Percentiles rank a stretch among this genome's conserved stretches.
Conservation (phyloP, 2,329 filamentous ascomycete species). For the Leptosphaerulina australis region DNA sequence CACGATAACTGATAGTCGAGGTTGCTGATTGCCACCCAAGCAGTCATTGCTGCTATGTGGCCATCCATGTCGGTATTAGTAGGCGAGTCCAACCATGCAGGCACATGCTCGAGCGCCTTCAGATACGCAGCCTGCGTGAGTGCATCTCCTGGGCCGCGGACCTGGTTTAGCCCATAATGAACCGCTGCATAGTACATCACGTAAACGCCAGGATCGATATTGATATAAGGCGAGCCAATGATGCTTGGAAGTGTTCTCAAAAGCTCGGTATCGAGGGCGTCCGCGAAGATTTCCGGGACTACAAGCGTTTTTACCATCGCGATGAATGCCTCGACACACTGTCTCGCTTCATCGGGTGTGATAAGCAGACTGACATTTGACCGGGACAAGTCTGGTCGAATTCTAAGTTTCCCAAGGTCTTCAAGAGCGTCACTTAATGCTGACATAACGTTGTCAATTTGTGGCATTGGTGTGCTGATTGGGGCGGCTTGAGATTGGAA, state of each 20-base stretch:
- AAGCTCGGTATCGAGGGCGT: conserved; percentile 23
- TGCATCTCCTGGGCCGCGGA: conserved; percentile 22
- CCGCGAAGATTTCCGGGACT: conserved; percentile 26
- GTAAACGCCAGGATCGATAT: conserved; percentile 30
- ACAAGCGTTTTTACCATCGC: conserved; percentile 23
- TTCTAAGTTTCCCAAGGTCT: conserved; percentile 33
- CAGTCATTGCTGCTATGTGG: conserved; percentile 28
- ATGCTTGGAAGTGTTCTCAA: conserved; percentile 33
- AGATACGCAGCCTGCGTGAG: conserved; percentile 31
- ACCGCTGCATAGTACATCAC: conserved; percentile 39
- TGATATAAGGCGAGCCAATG: conserved; percentile 35
- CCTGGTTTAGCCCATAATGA: conserved; percentile 30
- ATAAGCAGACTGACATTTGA: conserved; percentile 22
- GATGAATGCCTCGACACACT: conserved; percentile 32
- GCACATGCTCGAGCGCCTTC: conserved; percentile 35
- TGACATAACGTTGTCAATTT: conserved; percentile 36
- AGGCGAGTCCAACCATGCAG: conserved; percentile 32
- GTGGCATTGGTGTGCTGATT: conserved; percentile 26
- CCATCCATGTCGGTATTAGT: conserved; percentile 28
- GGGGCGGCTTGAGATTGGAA: conserved; percentile 33
- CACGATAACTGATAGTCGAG: conserved; percentile 40
- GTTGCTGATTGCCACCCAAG: conserved; percentile 34
- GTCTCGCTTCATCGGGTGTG: conserved; percentile 23
- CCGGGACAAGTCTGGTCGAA: conserved; percentile 24
- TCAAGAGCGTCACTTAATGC: conserved; percentile 36